Evolutionary conservation across 441 rosid genomes (phyloP), one percentile per base, ranked within the genome.

Genomic region (Populus tomentosa): DNA sequence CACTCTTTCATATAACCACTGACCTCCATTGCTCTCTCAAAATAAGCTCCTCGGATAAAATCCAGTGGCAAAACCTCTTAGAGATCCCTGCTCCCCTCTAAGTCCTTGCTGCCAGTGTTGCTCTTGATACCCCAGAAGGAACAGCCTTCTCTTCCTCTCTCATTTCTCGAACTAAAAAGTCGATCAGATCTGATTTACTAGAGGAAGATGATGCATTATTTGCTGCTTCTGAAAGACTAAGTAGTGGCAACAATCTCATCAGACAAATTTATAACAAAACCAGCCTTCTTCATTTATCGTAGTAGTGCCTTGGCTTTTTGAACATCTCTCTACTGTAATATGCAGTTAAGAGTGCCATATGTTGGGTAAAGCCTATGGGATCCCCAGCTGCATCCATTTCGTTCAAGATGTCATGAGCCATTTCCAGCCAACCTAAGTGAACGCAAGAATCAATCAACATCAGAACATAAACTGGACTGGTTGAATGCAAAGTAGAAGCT

Each of bases 331-430:
- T 80, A 69, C 81, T 67, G 53, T 84, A 42, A 76, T 94, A 94
- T 6, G 92, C 91, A 0, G 71, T 81, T 77, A 93, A 79, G 76
- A 91, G 89, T 33, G 78, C 67, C 69, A 73, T 79, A 80, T 73
- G 88, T 3, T 87, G 35, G 66, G 65, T 65, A 76, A 79, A 75
- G 24, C 74, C 82, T 78, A 86, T 70, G 30, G 85, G 78, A 81
- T 73, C 71, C 42, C 90, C 93, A 30, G 85, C 87, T 23, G 81
- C 78, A 82, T 85, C 88, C 86, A 86, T 83, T 83, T 89, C 95
- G 82, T 94, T 97, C 85, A 93, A 85, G 78, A 93, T 88, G 84
- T 94, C 98, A 79, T 91, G 97, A 79, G 94, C 97, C 79, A 89
- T 83, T 75, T 90, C 94, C 81, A 84, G 82, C 97, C 97, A 93